Evolutionary conservation across 108 stramenopile species (phyloP), one percentile per base, ranked within the genome.

Genomic region (Seminavis robusta): DNA sequence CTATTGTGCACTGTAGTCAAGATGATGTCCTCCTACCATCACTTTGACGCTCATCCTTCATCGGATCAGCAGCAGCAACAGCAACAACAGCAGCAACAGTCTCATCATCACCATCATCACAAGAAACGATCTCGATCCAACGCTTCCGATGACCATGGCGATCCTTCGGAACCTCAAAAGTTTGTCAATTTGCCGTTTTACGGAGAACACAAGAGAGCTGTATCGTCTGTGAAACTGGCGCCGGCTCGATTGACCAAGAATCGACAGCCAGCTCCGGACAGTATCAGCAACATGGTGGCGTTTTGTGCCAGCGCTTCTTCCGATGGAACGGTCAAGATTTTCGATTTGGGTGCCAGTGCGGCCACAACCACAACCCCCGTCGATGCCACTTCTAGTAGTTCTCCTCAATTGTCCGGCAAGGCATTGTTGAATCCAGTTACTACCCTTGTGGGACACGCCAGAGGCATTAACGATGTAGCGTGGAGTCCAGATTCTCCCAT

Each of bases 381-480:
- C 52, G 16, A 27, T 33, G 34, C n/a, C n/a, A n/a, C n/a, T n/a
- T 32, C 9, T 46, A 33, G 2, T 30, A 36, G 17, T 41, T 38
- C 13, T 28, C 44, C 15, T 46, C 57, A n/a, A n/a, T n/a, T n/a
- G n/a, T 25, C 11, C 54, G 4, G 48, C 28, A 23, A 47, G 0
- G 41, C 34, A 17, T 31, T 36, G 9, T 52, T 67, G 17, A 40
- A 55, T 44, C 69, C 69, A n/a, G 43, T 52, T 27, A 52, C 52
- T 16, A 75, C 72, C 4, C 46, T 90, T 23, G 23, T 65, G 0
- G 88, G 93, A 0, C 93, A 94, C 58, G 47, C 76, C 1, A 70
- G 85, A 8, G 93, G 93, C 1, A 89, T 94, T 38, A 94, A 91
- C 57, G 87, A 94, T 54, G 87, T 91, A 0, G 51, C 77, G n/a